Conservation (phyloP, 2,329 filamentous ascomycete species). For the Fusarium coicis region DNA sequence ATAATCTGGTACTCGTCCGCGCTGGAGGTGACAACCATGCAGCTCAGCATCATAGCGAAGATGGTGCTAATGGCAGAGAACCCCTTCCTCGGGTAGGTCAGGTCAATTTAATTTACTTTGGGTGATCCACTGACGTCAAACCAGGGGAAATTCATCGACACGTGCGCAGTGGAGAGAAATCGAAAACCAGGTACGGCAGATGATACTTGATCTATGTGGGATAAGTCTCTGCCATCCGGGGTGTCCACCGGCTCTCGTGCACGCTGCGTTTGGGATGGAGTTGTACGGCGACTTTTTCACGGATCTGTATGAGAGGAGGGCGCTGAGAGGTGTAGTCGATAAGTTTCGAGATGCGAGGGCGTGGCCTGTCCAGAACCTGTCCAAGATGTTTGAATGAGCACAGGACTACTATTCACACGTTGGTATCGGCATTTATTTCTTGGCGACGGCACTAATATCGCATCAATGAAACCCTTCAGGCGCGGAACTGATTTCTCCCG, state of each 20-base stretch:
- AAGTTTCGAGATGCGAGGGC: slow-evolving; percentile 57
- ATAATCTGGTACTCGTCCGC: slow-evolving; percentile 54
- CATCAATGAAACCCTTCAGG: not conserved
- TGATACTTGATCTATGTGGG: slow-evolving; percentile 54
- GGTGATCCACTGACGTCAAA: slow-evolving; percentile 9
- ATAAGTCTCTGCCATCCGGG: slow-evolving; percentile 53
- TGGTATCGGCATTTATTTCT: not conserved
- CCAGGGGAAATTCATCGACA: slow-evolving; percentile 41
- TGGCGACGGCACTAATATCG: slow-evolving; percentile 2
- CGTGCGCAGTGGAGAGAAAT: slow-evolving; percentile 49
- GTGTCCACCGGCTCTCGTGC: slow-evolving; percentile 52
- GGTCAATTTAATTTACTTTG: not conserved
- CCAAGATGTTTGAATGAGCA: slow-evolving; percentile 50
- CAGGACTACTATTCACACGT: not conserved
- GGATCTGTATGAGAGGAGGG: slow-evolving; percentile 51
- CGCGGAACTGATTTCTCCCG: not conserved
- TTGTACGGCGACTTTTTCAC: slow-evolving; percentile 57
- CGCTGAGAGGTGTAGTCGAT: slow-evolving; percentile 54
- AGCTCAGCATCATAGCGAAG: slow-evolving; percentile 53
- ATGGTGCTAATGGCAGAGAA: slow-evolving; percentile 55
- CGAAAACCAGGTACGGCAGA: slow-evolving; percentile 52
- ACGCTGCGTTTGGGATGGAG: slow-evolving; percentile 54
- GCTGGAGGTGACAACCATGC: slow-evolving; percentile 54
- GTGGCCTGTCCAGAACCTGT: slow-evolving; percentile 52
- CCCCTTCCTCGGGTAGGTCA: slow-evolving; percentile 49